These are phyloP conservation scores for Quercus phellos DNA, from an alignment of 331 rosid genomes.

Conservation along the genomic window DNA sequence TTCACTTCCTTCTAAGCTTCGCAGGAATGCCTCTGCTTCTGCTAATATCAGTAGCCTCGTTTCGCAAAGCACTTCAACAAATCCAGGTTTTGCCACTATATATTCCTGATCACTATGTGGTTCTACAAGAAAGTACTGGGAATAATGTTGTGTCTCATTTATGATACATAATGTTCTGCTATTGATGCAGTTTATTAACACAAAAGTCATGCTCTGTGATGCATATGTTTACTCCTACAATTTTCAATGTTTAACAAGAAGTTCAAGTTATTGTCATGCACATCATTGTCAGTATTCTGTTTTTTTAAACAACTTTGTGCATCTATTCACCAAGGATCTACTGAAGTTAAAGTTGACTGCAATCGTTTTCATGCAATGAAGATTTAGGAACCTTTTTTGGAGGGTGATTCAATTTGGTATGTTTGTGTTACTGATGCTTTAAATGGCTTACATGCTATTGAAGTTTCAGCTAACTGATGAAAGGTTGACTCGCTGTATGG, in stretches of 20 bases:
- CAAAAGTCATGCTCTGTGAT: not conserved
- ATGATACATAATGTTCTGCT: not conserved
- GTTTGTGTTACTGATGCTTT: not conserved
- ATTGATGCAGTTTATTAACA: not conserved
- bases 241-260: not conserved
- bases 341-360: not conserved
- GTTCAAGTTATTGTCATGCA: not conserved
- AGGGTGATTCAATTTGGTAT: not conserved
- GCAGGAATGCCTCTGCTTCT: constrained; percentile 81
- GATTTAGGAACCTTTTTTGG: not conserved
- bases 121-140: not conserved
- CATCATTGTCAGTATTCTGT: not conserved
- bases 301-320: not conserved
- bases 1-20: constrained; percentile 52
- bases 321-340: not conserved
- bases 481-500: not conserved
- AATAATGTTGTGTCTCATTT: not conserved
- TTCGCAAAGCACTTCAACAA: constrained; percentile 40
- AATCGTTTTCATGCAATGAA: not conserved
- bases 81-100: constrained; percentile 37
- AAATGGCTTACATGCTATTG: not conserved
- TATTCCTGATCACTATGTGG: not conserved
- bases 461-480: not conserved
- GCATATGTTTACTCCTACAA: not conserved
- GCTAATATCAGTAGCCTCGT: constrained; percentile 69